Base-by-base conservation (phyloP, 805 yeast genomes). In the Naumovozyma baii region DNA sequence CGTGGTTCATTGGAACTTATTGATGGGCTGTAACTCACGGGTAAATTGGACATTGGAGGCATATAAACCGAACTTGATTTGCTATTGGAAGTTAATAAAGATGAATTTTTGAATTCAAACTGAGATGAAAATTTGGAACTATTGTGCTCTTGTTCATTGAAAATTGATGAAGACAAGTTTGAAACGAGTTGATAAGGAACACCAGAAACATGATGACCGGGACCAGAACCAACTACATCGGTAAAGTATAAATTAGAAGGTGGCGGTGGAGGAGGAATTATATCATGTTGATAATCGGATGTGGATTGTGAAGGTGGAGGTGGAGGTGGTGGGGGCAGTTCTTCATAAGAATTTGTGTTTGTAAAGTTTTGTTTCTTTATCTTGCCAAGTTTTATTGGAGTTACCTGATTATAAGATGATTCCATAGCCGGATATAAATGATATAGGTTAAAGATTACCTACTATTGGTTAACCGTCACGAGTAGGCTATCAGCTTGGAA, bases 331-430 rank as follows among this genome's bases (percentile, higher is more conserved):
- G 33, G 31, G 33, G 29, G 7, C 18, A 18, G 19, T 2, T 29
- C 16, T 32, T 26, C 4, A 10, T 30, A 31, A n/a, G 33, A n/a
- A 14, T 22, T 31, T 10, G 36, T 12, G 32, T 15, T 17, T 25
- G 34, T 29, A 34, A 26, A 26, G 33, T 18, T 18, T 34, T 31
- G 37, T 29, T 34, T 40, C 36, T 41, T 44, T 8, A 39, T 29
- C 19, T 44, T 40, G 3, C 61, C 58, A 36, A 56, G 33, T 7
- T 37, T 34, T 33, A 55, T 33, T 4, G 61, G 61, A 15, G 45
- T 45, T 12, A 56, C 61, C 33, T 50, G 47, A 34, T 56, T 56
- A 38, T 55, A 55, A 2, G 48, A 31, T 4, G 15, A 18, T 2
- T 33, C 15, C 39, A 37, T 36, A 19, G 8, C 28, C 18, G n/a